Evolutionary conservation across 768 basidiomycete genomes (phyloP).

Genomic region (Boletus tomentosulus): DNA sequence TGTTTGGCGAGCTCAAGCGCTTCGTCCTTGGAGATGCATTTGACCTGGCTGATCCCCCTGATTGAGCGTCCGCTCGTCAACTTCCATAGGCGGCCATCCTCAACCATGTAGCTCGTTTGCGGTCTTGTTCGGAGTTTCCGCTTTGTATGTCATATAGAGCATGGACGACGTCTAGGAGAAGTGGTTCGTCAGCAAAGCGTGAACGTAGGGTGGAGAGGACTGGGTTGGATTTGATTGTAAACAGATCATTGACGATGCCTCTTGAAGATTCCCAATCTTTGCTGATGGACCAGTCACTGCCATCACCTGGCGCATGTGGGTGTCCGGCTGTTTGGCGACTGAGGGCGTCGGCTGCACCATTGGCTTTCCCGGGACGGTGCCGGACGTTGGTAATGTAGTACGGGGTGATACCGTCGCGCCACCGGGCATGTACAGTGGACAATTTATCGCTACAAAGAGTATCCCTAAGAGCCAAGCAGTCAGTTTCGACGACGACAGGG

Average conservation of each 20-base stretch:
- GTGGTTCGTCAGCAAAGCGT: background rate
- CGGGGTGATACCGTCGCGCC: background rate
- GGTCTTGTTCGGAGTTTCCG: background rate
- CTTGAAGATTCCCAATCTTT: background rate
- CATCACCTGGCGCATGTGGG: background rate
- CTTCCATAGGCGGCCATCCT: background rate
- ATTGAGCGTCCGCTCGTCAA: background rate
- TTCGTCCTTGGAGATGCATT: background rate
- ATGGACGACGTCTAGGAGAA: background rate
- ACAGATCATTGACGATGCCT: background rate
- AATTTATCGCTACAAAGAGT: background rate
- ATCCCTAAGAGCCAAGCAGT: background rate
- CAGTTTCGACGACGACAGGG: background rate
- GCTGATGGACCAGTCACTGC: background rate
- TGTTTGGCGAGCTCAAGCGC: background rate
- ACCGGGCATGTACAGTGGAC: background rate
- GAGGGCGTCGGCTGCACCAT: background rate
- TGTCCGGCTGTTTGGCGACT: background rate
- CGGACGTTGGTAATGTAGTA: background rate
- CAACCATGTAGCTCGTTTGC: background rate
- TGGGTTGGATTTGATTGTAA: background rate
- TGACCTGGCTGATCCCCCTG: no score
- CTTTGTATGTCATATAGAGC: background rate
- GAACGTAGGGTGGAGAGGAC: background rate
- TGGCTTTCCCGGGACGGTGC: background rate